Evolutionary conservation across 805 yeast genomes (phyloP).

Genomic region (Naumovozyma baii): DNA sequence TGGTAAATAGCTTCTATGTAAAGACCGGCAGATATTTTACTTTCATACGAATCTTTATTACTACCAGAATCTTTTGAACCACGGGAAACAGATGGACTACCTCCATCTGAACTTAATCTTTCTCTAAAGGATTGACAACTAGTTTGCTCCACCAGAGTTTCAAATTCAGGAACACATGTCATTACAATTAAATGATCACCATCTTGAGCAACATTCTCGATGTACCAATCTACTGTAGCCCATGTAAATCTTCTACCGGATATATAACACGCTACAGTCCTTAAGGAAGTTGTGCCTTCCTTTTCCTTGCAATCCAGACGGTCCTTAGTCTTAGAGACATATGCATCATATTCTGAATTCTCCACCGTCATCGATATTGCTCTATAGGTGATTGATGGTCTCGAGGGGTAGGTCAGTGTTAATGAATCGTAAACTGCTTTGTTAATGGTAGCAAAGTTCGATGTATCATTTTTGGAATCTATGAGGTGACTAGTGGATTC

Average conservation of each 20-base stretch:
- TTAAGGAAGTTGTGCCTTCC: slow-evolving; percentile 9
- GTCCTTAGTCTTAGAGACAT: slow-evolving; percentile 6
- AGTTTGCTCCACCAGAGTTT: slow-evolving; percentile 3
- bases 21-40: slow-evolving; percentile 7
- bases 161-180: slow-evolving; percentile 38
- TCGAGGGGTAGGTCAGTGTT: slow-evolving; percentile 26
- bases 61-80: slow-evolving; percentile 2
- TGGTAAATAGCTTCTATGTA: slow-evolving; percentile 21
- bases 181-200: slow-evolving; percentile 59
- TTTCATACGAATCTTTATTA: slow-evolving; percentile 1
- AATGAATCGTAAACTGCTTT: slow-evolving; percentile 12
- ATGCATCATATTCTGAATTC: slow-evolving; percentile 12
- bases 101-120: background rate
- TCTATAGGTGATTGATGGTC: slow-evolving; percentile 24
- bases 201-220: slow-evolving; percentile 43
- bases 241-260: slow-evolving; percentile 63
- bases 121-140: background rate
- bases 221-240: slow-evolving; percentile 66
- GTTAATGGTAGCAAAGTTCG: background rate
- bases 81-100: slow-evolving; percentile 1
- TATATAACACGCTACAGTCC: slow-evolving; percentile 51
- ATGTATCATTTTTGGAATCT: background rate
- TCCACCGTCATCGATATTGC: slow-evolving; percentile 23
- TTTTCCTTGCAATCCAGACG: slow-evolving; percentile 6
- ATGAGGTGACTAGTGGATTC: slow-evolving; percentile 6